A percentile compares a stretch with the other conserved stretches of the same genome.
Conservation (phyloP, 169 alveolate genomes). For the Eimeria mitis region DNA sequence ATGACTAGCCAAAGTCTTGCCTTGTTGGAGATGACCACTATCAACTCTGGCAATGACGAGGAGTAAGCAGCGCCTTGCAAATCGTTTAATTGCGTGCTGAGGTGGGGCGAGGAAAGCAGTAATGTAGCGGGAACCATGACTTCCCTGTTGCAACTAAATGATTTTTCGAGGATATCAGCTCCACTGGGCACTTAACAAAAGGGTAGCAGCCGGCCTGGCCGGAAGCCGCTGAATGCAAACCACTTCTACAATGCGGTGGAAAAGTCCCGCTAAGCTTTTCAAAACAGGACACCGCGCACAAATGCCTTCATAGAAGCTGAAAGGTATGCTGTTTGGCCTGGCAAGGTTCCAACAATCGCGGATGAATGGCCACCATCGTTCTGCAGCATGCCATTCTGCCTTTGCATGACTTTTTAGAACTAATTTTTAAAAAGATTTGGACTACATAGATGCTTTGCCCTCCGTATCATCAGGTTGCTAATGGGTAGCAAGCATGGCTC, state of each 20-base stretch:
- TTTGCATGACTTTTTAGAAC: neutral
- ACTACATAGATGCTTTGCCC: neutral
- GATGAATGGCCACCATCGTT: neutral
- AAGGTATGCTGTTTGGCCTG: neutral
- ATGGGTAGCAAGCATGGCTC: neutral
- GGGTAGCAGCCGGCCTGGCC: neutral
- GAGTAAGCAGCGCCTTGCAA: neutral
- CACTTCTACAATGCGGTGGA: neutral
- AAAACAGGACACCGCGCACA: neutral
- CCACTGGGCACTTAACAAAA: neutral
- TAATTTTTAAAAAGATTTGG: neutral
- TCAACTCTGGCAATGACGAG: neutral
- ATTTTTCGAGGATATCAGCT: slow-evolving; percentile 6
- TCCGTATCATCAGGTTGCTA: neutral
- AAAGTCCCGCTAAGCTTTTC: neutral
- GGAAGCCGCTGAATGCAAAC: neutral
- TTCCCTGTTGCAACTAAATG: neutral
- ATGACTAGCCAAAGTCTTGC: slow-evolving; percentile 60
- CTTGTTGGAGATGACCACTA: slow-evolving; percentile 42
- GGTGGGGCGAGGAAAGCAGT: neutral
- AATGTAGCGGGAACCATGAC: neutral
- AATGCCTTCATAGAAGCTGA: neutral
- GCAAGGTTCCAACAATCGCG: neutral
- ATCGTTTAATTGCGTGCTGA: neutral
- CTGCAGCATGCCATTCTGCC: neutral